Evolutionary conservation across 176 grass and related monocot species (phyloP).

Genomic region (Eleusine coracana): DNA sequence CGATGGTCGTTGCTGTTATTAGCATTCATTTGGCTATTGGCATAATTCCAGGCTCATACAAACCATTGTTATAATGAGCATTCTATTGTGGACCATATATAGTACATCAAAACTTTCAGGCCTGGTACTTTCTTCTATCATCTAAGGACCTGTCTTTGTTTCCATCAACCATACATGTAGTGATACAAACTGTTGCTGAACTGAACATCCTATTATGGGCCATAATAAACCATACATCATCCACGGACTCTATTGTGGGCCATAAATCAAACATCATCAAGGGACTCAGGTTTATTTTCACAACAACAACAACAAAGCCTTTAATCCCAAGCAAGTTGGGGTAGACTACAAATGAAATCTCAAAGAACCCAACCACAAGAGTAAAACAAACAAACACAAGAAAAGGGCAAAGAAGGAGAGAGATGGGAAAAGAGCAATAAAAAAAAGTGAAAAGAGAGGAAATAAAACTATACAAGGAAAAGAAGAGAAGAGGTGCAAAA

Average conservation of each 20-base stretch:
- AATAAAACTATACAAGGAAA: too few relatives aligned
- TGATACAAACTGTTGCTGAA: not conserved
- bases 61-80: not conserved
- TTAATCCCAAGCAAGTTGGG: too few relatives aligned
- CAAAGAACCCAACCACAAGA: too few relatives aligned
- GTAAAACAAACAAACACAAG: too few relatives aligned
- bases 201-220: constrained; percentile 16
- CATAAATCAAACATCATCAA: not conserved
- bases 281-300: not conserved
- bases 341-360: too few relatives aligned
- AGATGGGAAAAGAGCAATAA: too few relatives aligned
- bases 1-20: not conserved
- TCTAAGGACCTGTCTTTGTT: constrained; percentile 5
- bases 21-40: constrained; percentile 31
- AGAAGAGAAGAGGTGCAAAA: too few relatives aligned
- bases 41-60: not conserved
- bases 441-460: too few relatives aligned
- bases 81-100: constrained; percentile 13
- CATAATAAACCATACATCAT: constrained; percentile 11
- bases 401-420: too few relatives aligned
- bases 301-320: too few relatives aligned
- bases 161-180: constrained; percentile 24
- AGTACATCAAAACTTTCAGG: constrained; percentile 14
- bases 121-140: constrained; percentile 18
- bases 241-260: not conserved